A percentile compares a stretch with the other conserved stretches of the same genome.
These are phyloP conservation scores for Pseudogymnoascus sp. DNA, from an alignment of 2,329 filamentous ascomycete species.

Conservation along the genomic window DNA sequence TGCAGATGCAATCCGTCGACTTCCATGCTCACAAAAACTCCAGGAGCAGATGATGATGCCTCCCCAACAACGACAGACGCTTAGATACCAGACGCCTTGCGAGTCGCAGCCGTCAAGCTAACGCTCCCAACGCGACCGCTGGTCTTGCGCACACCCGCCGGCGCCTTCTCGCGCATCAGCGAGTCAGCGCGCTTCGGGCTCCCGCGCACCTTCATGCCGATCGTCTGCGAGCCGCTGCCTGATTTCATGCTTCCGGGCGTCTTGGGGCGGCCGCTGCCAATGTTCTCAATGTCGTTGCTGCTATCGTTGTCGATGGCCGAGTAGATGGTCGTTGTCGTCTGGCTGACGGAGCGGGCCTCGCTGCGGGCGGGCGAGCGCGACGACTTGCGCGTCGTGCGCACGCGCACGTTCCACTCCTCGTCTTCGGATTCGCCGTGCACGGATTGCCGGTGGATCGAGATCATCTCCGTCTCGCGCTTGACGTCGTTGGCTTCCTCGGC, in stretches of 20 bases:
- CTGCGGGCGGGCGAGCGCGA: slow-evolving; percentile 51
- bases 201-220: slow-evolving; percentile 53
- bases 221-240: slow-evolving; percentile 37
- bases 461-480: slow-evolving; percentile 50
- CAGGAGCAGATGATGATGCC: slow-evolving; percentile 5
- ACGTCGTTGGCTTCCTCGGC: slow-evolving; percentile 44
- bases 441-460: slow-evolving; percentile 53
- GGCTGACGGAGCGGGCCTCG: slow-evolving; percentile 65
- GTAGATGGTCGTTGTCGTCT: slow-evolving; percentile 63
- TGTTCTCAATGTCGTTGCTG: slow-evolving; percentile 64
- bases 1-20: background rate
- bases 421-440: slow-evolving; percentile 68
- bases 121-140: slow-evolving; percentile 57
- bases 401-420: slow-evolving; percentile 64
- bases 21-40: slow-evolving; percentile 13
- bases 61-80: slow-evolving; percentile 9
- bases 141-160: slow-evolving; percentile 53
- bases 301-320: slow-evolving; percentile 57
- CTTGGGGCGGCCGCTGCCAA: slow-evolving; percentile 44
- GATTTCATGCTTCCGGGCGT: slow-evolving; percentile 49
- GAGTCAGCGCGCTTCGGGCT: slow-evolving; percentile 46
- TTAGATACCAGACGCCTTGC: slow-evolving; percentile 28
- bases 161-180: slow-evolving; percentile 39
- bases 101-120: slow-evolving; percentile 25
- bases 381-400: slow-evolving; percentile 57